Evolutionary conservation across 139 green algal genomes (phyloP), one percentile per base, ranked within the genome.

Genomic region (Nannochloris sp.): DNA sequence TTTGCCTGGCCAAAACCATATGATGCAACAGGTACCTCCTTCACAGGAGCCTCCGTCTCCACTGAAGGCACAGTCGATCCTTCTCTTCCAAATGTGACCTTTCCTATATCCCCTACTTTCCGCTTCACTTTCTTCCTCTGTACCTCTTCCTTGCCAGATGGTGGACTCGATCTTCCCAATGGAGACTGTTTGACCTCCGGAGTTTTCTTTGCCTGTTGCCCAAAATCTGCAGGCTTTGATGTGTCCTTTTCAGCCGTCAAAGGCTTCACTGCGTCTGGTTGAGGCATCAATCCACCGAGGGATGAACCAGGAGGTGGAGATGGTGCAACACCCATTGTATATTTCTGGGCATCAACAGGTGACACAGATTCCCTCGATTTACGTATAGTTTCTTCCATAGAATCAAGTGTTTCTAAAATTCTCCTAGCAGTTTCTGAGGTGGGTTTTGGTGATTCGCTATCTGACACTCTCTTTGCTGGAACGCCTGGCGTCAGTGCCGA

Each of bases 381-480:
- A 15, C 29, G 61, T n/a, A 65, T 49, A 11, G 31, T 62, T 21
- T 73, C 23, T 44, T 78, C 66, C 55, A 78, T 31, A 16, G 50
- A 34, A 18, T 78, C 66, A 24, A 78, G 57, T 4, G 72, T 73
- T 27, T 46, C 66, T 23, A 78, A 61, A 57, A 78, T 78, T 44
- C 66, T 64, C 40, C 72, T 54, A 11, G 72, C 72, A 4, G 72
- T 78, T 25, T 78, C 72, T 12, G 72, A 73, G 12, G 61, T 78
- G 29, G 44, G 44, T 51, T 67, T 72, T 21, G 15, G 23, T 34
- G 50, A 23, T 58, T 19, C 34, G 14, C 7, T 40, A 9, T 40
- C 34, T 11, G 34, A 40, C 34, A 40, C 34, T 11, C 34, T 40
- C 34, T 40, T 40, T 4, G 8, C 34, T 40, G 18, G 55, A 23